A percentile compares a stretch with the other conserved stretches of the same genome.
Conservation (phyloP, 441 rosid species). For the Mallotus japonicus region DNA sequence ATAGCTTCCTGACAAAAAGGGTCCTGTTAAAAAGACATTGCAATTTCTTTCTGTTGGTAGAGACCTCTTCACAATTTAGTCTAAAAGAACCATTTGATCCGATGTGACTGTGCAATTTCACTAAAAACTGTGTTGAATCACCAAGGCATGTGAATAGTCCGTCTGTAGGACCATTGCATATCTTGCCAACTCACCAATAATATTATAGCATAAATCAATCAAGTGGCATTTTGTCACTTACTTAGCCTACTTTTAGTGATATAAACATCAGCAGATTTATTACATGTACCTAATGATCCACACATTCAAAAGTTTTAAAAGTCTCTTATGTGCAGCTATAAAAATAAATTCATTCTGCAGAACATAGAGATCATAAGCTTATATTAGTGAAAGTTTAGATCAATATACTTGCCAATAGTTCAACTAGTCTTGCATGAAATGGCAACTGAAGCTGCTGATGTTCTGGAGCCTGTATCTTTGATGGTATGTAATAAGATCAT, state of each 20-base stretch:
- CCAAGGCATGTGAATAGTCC: constrained; percentile 35
- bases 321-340: constrained; percentile 12
- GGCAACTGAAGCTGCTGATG: constrained; percentile 57
- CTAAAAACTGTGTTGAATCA: constrained; percentile 15
- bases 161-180: constrained; percentile 41
- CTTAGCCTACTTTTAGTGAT: constrained; percentile 34
- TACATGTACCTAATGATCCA: constrained; percentile 35
- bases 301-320: constrained; percentile 22
- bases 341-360: constrained; percentile 19
- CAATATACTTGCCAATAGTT: constrained; percentile 10
- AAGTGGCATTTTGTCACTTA: constrained; percentile 52
- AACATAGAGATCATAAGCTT: not conserved
- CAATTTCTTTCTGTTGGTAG: constrained; percentile 25
- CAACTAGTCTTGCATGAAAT: constrained; percentile 37
- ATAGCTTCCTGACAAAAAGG: constrained; percentile 31
- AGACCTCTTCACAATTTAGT: constrained; percentile 17
- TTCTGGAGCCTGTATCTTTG: constrained; percentile 36
- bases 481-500: constrained; percentile 35
- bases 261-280: constrained; percentile 28
- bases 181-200: constrained; percentile 49
- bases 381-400: constrained; percentile 23
- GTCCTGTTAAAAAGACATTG: constrained; percentile 23
- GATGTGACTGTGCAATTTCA: constrained; percentile 15
- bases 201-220: constrained; percentile 34
- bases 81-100: constrained; percentile 14